These are phyloP conservation scores for Blastocladiella emersonii DNA, from an alignment of 371 early-diverging fungal species.

Conservation along the genomic window DNA sequence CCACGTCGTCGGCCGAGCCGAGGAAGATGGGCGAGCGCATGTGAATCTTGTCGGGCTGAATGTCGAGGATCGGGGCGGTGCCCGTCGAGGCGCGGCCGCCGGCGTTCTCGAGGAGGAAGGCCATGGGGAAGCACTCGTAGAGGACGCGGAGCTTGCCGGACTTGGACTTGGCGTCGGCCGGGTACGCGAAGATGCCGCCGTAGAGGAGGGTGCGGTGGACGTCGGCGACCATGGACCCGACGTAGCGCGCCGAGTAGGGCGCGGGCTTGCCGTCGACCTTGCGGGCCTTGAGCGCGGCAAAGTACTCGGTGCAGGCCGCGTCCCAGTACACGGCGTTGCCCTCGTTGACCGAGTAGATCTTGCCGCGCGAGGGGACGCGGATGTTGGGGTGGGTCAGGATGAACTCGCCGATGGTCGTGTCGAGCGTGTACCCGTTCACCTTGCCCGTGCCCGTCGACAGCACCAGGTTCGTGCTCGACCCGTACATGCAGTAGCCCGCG, in stretches of 20 bases:
- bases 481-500: conserved; percentile 96
- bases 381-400: conserved; percentile 88
- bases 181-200: conserved; percentile 53
- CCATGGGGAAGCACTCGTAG: conserved; percentile 98
- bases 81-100: conserved; percentile 90
- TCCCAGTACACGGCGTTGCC: conserved; percentile 91
- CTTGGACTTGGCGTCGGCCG: conserved; percentile 70
- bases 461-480: conserved; percentile 20
- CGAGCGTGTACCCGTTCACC: conserved; percentile 92
- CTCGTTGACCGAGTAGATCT: conserved; percentile 97
- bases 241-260: conserved; percentile 91
- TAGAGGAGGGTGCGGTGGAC: conserved; percentile 94
- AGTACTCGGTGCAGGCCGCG: conserved; percentile 72
- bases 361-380: conserved; percentile 62
- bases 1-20: conserved; percentile 82
- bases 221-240: conserved; percentile 97
- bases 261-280: conserved; percentile 45
- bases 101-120: conserved; percentile 83
- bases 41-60: conserved; percentile 78
- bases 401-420: conserved; percentile 92
- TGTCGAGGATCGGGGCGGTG: conserved; percentile 61
- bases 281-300: conserved; percentile 67
- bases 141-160: conserved; percentile 87
- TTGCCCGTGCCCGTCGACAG: conserved; percentile 64
- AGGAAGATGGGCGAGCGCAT: conserved; percentile 84